Evolutionary conservation across 2,329 filamentous ascomycete species (phyloP).

Genomic region (Torrubiella hemipterigena): DNA sequence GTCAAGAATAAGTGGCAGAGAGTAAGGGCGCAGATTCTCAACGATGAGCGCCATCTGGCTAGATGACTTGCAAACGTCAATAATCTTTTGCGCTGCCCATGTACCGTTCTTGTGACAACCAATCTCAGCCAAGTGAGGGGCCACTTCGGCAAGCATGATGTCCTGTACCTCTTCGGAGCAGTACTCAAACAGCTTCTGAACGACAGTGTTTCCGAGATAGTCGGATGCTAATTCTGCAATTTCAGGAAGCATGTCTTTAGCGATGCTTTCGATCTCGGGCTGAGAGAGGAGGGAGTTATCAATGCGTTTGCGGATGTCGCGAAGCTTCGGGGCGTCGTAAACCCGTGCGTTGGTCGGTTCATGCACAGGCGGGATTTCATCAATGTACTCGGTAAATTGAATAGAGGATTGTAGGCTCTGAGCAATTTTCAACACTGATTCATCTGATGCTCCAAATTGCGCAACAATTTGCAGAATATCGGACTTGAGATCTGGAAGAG

Average conservation of each 20-base stretch:
- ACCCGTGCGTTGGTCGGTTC: slow-evolving; percentile 82
- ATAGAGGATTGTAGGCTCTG: slow-evolving; percentile 67
- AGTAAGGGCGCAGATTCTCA: slow-evolving; percentile 73
- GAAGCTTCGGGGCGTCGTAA: slow-evolving; percentile 86
- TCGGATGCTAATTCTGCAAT: slow-evolving; percentile 91
- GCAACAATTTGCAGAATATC: slow-evolving; percentile 80
- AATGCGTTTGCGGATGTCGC: slow-evolving; percentile 94
- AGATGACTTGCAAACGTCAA: slow-evolving; percentile 83
- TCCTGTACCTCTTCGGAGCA: slow-evolving; percentile 86
- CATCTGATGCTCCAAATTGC: slow-evolving; percentile 75
- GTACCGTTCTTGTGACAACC: slow-evolving; percentile 98
- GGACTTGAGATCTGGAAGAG: slow-evolving; percentile 63
- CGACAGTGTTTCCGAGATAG: slow-evolving; percentile 97
- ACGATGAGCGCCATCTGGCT: slow-evolving; percentile 77
- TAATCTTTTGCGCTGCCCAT: slow-evolving; percentile 98
- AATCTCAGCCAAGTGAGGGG: slow-evolving; percentile 88
- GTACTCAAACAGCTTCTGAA: slow-evolving; percentile 96
- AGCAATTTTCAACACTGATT: slow-evolving; percentile 63
- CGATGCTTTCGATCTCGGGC: slow-evolving; percentile 83
- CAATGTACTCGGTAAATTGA: slow-evolving; percentile 55
- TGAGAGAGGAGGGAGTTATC: slow-evolving; percentile 84
- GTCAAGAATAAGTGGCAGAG: slow-evolving; percentile 84
- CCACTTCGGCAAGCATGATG: slow-evolving; percentile 79
- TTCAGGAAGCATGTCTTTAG: slow-evolving; percentile 88
- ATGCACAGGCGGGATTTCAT: slow-evolving; percentile 79